Conservation (phyloP, 1,284 basidiomycete species). For the Melanopsichium pennsylvanicum region DNA sequence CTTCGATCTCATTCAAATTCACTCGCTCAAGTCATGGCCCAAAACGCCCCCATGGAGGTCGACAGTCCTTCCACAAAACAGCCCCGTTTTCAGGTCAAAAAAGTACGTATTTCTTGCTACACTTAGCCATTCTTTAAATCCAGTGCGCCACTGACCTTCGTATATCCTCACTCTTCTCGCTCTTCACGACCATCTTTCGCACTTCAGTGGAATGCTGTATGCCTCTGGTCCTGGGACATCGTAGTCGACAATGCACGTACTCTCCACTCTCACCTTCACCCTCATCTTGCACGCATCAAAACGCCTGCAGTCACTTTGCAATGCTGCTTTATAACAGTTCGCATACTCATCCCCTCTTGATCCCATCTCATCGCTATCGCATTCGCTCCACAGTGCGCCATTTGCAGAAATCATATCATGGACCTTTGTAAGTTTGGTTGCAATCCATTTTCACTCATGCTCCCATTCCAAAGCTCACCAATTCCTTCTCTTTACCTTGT, state of each 20-base stretch:
- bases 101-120: too few species aligned
- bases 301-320: too few species aligned
- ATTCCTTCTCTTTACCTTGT: neutral
- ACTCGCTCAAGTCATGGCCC: too few species aligned
- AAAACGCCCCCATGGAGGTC: slow-evolving; percentile 56
- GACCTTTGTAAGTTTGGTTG: slow-evolving; percentile 57
- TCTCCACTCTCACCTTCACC: neutral
- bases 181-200: neutral
- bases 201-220: slow-evolving; percentile 63
- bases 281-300: too few species aligned
- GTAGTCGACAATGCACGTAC: slow-evolving; percentile 64
- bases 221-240: slow-evolving; percentile 65
- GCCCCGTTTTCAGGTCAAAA: slow-evolving; percentile 64
- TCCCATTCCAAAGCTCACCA: neutral
- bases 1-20: too few species aligned
- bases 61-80: slow-evolving; percentile 49
- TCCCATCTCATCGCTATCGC: neutral
- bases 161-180: too few species aligned
- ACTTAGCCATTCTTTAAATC: too few species aligned
- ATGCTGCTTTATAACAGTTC: neutral
- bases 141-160: too few species aligned
- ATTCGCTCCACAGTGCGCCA: slow-evolving; percentile 56
- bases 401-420: slow-evolving; percentile 66
- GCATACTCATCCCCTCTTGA: neutral
- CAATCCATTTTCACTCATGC: neutral